A percentile compares a stretch with the other conserved stretches of the same genome.
phyloP scores from a whole-genome alignment of 2,329 filamentous ascomycete species.

The Curvularia hawaiiensis region DNA sequence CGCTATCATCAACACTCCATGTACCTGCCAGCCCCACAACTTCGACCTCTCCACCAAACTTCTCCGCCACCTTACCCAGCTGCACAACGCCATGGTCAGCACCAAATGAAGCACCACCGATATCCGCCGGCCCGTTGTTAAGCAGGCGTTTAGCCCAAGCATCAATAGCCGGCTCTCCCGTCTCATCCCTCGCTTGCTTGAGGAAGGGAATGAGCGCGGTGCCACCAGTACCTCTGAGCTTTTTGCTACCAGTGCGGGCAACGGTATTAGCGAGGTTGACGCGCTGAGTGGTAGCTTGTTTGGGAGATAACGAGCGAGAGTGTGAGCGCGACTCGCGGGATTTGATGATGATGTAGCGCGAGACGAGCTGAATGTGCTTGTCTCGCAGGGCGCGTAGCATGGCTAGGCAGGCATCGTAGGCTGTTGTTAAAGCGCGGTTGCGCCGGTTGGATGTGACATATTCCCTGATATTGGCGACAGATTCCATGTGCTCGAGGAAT shows the following conservation, averaged over 20 bases:
- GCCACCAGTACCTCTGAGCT: conserved; percentile 87
- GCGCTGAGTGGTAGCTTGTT: conserved; percentile 47
- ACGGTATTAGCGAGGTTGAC: conserved; percentile 64
- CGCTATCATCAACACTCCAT: conserved; percentile 88
- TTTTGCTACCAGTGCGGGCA: conserved; percentile 53
- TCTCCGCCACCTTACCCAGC: conserved; percentile 59
- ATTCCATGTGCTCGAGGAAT: conserved; percentile 80
- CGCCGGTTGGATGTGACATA: conserved; percentile 70
- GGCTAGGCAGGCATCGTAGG: conserved; percentile 88
- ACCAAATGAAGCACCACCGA: conserved; percentile 14
- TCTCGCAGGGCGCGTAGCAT: conserved; percentile 81
- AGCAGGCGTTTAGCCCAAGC: conserved; percentile 65
- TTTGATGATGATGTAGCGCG: conserved; percentile 91
- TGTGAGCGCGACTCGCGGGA: conserved; percentile 74
- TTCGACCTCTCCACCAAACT: conserved; percentile 60
- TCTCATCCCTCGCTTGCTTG: conserved; percentile 96
- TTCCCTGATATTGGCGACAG: conserved; percentile 83
- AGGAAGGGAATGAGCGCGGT: conserved; percentile 94
- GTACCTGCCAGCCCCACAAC: conserved; percentile 77
- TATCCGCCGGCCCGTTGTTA: conserved; percentile 55
- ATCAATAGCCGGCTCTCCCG: conserved; percentile 85
- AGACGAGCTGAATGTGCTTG: conserved; percentile 95
- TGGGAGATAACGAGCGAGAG: conserved; percentile 64
- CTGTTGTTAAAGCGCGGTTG: conserved; percentile 72
- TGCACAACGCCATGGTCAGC: conserved; percentile 46